Evolutionary conservation across 495 filamentous ascomycete species (phyloP).

Genomic region (Aspergillus taichungensis): DNA sequence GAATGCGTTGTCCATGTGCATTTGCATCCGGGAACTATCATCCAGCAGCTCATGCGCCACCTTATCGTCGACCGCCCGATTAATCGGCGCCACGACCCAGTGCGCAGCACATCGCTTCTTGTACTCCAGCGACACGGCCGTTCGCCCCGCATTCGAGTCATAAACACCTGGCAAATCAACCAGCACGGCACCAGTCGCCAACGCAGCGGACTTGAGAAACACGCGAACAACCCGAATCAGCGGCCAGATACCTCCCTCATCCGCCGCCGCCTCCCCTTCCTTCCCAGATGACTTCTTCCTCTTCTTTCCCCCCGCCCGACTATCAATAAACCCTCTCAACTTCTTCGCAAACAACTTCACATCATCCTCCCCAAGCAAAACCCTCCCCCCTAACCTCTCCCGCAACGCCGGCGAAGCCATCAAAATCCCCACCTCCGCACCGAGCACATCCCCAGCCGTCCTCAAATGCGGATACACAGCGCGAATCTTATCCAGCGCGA

Average conservation of each 20-base stretch:
- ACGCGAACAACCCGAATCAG: conserved; percentile 55
- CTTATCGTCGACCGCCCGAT: conserved; percentile 57
- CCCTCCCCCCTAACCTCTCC: conserved; percentile 39
- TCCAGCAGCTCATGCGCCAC: conserved; percentile 52
- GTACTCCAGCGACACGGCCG: conserved; percentile 51
- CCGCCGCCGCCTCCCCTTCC: conserved; percentile 17
- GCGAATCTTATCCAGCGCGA: conserved; percentile 57
- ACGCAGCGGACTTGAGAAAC: conserved; percentile 44
- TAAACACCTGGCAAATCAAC: conserved; percentile 60
- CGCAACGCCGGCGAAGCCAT: conserved; percentile 19
- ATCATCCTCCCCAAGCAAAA: conserved; percentile 28
- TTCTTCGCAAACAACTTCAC: conserved; percentile 32
- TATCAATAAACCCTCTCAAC: conserved; percentile 43
- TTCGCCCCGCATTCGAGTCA: conserved; percentile 57
- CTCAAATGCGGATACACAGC: conserved; percentile 50
- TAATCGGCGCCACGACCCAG: conserved; percentile 56
- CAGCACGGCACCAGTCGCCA: conserved; percentile 54
- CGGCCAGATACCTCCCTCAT: conserved; percentile 53
- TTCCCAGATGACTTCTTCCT: conserved; percentile 5
- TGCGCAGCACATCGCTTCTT: conserved; percentile 44
- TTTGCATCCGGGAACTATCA: conserved; percentile 52
- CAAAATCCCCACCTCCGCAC: conserved; percentile 25
- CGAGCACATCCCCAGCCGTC: conserved; percentile 38
- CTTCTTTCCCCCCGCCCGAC: conserved; percentile 12
- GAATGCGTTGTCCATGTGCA: conserved; percentile 54